phyloP scores from a whole-genome alignment of 2,329 filamentous ascomycete genomes.

The Aureobasidium sp. region DNA sequence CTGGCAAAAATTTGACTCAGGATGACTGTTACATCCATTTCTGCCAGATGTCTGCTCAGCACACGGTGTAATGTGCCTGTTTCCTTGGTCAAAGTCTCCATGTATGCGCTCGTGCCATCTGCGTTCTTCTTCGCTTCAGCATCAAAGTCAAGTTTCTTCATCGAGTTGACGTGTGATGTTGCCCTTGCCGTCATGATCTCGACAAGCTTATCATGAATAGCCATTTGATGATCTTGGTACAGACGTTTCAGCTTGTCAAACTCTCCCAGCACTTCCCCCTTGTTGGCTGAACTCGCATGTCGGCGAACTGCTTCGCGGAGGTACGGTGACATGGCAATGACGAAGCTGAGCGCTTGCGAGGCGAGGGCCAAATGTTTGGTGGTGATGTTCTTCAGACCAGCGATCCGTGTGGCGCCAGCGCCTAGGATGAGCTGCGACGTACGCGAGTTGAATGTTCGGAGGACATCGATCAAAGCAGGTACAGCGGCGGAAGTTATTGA shows the following conservation, averaged over 20 bases:
- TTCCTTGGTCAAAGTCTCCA: constrained; percentile 82
- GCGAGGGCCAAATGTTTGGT: constrained; percentile 91
- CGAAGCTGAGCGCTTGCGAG: constrained; percentile 80
- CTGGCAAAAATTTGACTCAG: constrained; percentile 78
- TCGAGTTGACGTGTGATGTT: constrained; percentile 62
- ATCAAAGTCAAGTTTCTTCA: constrained; percentile 73
- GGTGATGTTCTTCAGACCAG: constrained; percentile 90
- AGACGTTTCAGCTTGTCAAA: constrained; percentile 82
- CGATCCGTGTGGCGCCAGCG: constrained; percentile 80
- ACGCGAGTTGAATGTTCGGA: constrained; percentile 91
- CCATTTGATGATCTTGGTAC: constrained; percentile 82
- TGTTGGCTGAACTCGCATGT: constrained; percentile 46
- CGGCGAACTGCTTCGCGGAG: constrained; percentile 85
- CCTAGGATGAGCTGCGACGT: constrained; percentile 95
- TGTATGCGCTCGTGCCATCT: constrained; percentile 54
- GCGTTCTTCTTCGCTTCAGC: constrained; percentile 33
- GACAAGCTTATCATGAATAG: constrained; percentile 85
- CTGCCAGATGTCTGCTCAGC: constrained; percentile 71
- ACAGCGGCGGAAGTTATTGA: constrained; percentile 83
- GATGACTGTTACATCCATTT: constrained; percentile 69
- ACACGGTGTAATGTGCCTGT: constrained; percentile 79
- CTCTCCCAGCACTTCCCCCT: constrained; percentile 52
- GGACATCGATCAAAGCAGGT: constrained; percentile 69
- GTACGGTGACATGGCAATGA: constrained; percentile 80
- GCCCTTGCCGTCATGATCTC: constrained; percentile 85